A percentile compares a stretch with the other conserved stretches of the same genome.
Conservation (phyloP, 116 monocot genomes). For the Iris pallida region DNA sequence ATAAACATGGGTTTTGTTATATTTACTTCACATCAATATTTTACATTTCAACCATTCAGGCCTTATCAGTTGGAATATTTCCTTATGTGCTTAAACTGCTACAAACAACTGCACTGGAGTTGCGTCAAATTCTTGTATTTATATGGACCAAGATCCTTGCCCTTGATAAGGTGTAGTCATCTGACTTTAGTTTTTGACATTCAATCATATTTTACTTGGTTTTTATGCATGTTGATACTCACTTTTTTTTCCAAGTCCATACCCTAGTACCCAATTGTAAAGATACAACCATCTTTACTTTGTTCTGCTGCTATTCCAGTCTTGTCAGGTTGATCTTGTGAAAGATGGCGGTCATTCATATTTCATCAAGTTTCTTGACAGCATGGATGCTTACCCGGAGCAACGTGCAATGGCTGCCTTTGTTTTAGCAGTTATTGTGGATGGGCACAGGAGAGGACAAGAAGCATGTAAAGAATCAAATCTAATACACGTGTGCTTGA, state of each 20-base stretch:
- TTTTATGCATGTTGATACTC: no score
- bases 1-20: no score
- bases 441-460: conserved; percentile 82
- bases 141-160: conserved; percentile 99
- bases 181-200: no score
- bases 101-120: conserved; percentile 86
- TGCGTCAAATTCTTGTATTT: conserved; percentile 91
- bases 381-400: conserved; percentile 85
- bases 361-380: conserved; percentile 95
- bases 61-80: conserved; percentile 92
- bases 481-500: conserved; percentile 82
- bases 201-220: no score
- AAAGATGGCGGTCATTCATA: conserved; percentile 95
- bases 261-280: no score
- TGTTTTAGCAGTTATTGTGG: conserved; percentile 93
- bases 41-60: conserved; percentile 33
- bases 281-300: no score
- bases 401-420: conserved; percentile 99
- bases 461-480: conserved; percentile 77
- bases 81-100: conserved; percentile 93
- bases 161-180: conserved; percentile 71
- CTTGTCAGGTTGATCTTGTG: conserved; percentile 96
- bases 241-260: no score
- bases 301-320: conserved; percentile 37
- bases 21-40: neutral